Evolutionary conservation across 2,329 filamentous ascomycete genomes (phyloP), one percentile per base, ranked within the genome.

Genomic region (Trichoderma oligosporum): DNA sequence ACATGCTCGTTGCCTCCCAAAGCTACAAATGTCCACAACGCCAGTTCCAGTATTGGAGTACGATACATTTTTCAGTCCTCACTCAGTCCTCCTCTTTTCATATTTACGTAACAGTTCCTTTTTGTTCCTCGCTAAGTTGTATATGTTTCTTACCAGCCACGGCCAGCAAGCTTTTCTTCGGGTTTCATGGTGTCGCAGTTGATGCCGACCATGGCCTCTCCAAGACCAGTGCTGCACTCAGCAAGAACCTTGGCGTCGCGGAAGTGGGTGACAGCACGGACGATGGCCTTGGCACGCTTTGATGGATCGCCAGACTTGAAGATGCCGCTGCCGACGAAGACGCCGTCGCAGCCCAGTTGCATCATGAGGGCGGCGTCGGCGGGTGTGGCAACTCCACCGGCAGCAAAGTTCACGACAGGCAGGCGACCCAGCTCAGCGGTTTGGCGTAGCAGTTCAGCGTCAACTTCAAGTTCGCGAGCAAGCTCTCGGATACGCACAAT

Each of bases 181-280:
- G 89, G 83, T 61, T 80, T 79, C 87, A 97, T 87, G 65, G 80
- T 83, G 61, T 83, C 83, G 63, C 89, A 89, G 75, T 93, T 97
- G 69, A 97, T 91, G 24, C 94, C 94, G 9, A 97, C 92, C 91
- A 97, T 99, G 35, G 94, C 91, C 82, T 96, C 92, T n/a, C 94
- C 94, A 25, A 97, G 77, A 57, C 92, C 91, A 69, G 87, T 85
- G 75, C 88, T 93, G 59, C 92, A 88, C 76, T 95, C 87, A 4
- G 92, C 92, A 56, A 99, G 76, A 22, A 96, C 83, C 78, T 89
- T 87, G 36, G 91, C 77, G 70, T 97, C 91, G 65, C 84, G 86
- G 78, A 81, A 97, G 76, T 97, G 91, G 7, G 93, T 96, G 1
- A 91, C 91, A 24, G 94, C 94, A 70, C 92, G 87, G 53, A 99